Conservation (phyloP, 2,329 filamentous ascomycete genomes). For the Metarhizium rileyi region DNA sequence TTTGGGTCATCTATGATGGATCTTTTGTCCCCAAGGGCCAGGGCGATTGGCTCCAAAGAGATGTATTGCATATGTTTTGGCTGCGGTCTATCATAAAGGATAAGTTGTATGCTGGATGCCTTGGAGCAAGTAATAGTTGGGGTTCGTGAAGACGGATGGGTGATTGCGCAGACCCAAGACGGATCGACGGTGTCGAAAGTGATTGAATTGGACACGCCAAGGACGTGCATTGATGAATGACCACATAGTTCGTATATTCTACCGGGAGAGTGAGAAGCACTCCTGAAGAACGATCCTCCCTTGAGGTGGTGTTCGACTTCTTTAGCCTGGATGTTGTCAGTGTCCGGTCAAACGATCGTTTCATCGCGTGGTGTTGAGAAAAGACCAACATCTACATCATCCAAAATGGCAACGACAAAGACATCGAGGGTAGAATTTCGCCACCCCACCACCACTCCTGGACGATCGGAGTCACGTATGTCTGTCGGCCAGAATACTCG, state of each 20-base stretch:
- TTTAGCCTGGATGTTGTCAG: constrained; percentile 40
- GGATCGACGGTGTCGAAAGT: constrained; percentile 45
- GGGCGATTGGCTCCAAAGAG: constrained; percentile 77
- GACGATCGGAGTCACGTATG: constrained; percentile 57
- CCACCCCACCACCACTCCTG: constrained; percentile 91
- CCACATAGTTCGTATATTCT: constrained; percentile 81
- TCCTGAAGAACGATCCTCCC: constrained; percentile 72
- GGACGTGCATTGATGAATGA: constrained; percentile 69
- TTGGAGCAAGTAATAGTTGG: constrained; percentile 66
- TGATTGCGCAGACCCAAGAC: constrained; percentile 57
- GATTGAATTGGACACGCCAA: constrained; percentile 69
- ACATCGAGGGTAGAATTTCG: constrained; percentile 85
- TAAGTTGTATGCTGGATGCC: constrained; percentile 70
- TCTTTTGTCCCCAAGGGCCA: constrained; percentile 70
- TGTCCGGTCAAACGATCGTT: background rate
- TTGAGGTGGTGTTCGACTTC: constrained; percentile 84
- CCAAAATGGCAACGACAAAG: constrained; percentile 79
- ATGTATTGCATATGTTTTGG: constrained; percentile 93
- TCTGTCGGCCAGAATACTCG: constrained; percentile 98
- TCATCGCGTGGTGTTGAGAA: background rate
- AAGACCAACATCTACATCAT: constrained; percentile 72
- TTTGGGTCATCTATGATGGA: constrained; percentile 25
- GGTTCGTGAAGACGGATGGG: constrained; percentile 38
- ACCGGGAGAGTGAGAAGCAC: constrained; percentile 67
- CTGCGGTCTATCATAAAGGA: constrained; percentile 78